phyloP scores from a whole-genome alignment of 1,139 yeast genomes.

The Debaryomyces nepalensis region DNA sequence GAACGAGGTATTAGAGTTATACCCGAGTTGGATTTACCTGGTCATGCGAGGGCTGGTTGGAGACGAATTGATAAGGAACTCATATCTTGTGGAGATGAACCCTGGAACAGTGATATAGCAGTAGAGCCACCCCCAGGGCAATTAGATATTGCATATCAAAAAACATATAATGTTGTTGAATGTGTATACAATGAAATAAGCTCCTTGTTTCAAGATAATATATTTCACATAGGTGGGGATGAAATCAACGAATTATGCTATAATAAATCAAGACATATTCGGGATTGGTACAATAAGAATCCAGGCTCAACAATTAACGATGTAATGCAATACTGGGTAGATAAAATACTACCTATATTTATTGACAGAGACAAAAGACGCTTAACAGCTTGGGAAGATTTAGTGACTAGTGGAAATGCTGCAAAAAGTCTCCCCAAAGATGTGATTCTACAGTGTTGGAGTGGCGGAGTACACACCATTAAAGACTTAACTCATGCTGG shows the following conservation, averaged over 20 bases:
- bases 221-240: conserved; percentile 54
- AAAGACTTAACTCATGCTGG: conserved; percentile 40
- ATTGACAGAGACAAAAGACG: conserved; percentile 26
- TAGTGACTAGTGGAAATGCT: conserved; percentile 30
- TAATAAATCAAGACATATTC: conserved; percentile 33
- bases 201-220: conserved; percentile 38
- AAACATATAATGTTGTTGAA: conserved; percentile 40
- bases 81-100: conserved; percentile 39
- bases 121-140: conserved; percentile 56
- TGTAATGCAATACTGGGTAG: conserved; percentile 46
- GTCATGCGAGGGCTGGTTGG: conserved; percentile 55
- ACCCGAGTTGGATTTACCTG: conserved; percentile 56
- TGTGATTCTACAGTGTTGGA: conserved; percentile 50
- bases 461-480: conserved; percentile 29
- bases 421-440: conserved; percentile 34
- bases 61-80: conserved; percentile 37
- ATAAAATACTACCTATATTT: conserved; percentile 42
- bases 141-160: conserved; percentile 41
- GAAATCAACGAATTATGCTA: conserved; percentile 46
- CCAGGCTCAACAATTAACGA: conserved; percentile 32
- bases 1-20: conserved; percentile 48
- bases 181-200: conserved; percentile 45
- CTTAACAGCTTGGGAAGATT: conserved; percentile 55
- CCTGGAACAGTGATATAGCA: conserved; percentile 43
- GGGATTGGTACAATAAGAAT: conserved; percentile 37